Percentiles rank a stretch among this genome's conserved stretches.
These are phyloP conservation scores for Colletotrichum sp. DNA, from an alignment of 2,329 filamentous ascomycete genomes.

Conservation along the genomic window DNA sequence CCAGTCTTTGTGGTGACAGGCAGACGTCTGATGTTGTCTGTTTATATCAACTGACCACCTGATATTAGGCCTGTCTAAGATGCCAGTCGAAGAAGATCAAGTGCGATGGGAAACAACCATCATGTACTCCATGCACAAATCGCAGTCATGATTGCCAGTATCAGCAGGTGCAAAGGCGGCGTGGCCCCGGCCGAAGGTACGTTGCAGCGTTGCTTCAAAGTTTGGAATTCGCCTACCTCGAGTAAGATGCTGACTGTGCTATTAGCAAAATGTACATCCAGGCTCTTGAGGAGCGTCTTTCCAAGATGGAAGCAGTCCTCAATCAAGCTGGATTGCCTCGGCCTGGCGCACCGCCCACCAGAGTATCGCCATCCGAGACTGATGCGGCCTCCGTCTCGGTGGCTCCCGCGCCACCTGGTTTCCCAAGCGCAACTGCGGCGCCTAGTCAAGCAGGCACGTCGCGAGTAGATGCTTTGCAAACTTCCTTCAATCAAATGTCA, in stretches of 20 bases:
- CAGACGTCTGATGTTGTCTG: not conserved
- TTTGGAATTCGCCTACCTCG: too few species aligned
- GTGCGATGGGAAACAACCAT: constrained; percentile 13
- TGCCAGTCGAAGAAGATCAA: constrained; percentile 21
- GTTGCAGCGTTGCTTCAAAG: not conserved
- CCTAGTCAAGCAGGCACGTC: not conserved
- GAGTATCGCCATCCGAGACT: constrained; percentile 11
- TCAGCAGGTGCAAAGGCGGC: constrained; percentile 12
- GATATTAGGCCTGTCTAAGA: constrained; percentile 15
- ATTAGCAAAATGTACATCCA: constrained; percentile 18
- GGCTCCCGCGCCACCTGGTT: not conserved
- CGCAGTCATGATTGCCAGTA: constrained; percentile 12
- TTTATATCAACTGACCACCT: not conserved
- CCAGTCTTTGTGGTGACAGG: not conserved
- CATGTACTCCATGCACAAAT: constrained; percentile 10
- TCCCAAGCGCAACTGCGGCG: not conserved
- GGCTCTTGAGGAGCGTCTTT: constrained; percentile 15
- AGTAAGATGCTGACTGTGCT: not conserved
- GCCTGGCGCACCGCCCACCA: constrained; percentile 3
- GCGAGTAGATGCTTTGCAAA: not conserved
- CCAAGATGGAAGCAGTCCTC: constrained; percentile 19
- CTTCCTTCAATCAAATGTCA: not conserved
- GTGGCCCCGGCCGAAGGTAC: constrained; percentile 18
- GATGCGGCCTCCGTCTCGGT: constrained; percentile 10
- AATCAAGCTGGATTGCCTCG: constrained; percentile 6